phyloP scores from a whole-genome alignment of 164 flowering plant species.

The Euptelea pleiosperma region DNA sequence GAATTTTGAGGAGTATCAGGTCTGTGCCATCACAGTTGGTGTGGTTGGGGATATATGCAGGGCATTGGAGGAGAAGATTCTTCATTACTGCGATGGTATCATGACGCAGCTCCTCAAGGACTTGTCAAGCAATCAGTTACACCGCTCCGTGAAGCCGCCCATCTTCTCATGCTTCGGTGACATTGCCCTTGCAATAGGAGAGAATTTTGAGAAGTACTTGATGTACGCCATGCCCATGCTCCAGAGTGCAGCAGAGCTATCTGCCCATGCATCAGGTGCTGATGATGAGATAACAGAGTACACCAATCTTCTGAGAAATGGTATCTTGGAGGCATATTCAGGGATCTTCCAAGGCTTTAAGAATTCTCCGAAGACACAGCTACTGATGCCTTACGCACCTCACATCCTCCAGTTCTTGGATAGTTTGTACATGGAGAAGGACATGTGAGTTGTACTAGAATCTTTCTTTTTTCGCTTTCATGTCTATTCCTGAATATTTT shows the following conservation, averaged over 20 bases:
- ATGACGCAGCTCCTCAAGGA: slow-evolving; percentile 65
- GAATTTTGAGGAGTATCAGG: slow-evolving; percentile 71
- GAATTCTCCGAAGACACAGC: slow-evolving; percentile 62
- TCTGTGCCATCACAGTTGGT: slow-evolving; percentile 70
- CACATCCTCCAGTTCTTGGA: slow-evolving; percentile 68
- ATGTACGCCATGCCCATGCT: slow-evolving; percentile 71
- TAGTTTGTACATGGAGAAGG: slow-evolving; percentile 63
- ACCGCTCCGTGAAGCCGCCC: slow-evolving; percentile 71
- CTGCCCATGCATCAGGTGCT: slow-evolving; percentile 43
- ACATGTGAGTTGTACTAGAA: slow-evolving; percentile 45
- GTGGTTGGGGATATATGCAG: slow-evolving; percentile 70
- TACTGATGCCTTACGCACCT: slow-evolving; percentile 54
- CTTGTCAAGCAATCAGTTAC: slow-evolving; percentile 61
- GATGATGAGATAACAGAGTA: slow-evolving; percentile 63
- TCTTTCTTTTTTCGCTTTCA: background rate
- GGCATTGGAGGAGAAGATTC: slow-evolving; percentile 60
- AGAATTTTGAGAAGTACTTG: slow-evolving; percentile 60
- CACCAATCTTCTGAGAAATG: slow-evolving; percentile 63
- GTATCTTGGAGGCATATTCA: slow-evolving; percentile 74
- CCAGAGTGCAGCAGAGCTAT: slow-evolving; percentile 67
- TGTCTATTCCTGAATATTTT: background rate
- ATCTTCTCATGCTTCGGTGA: slow-evolving; percentile 76
- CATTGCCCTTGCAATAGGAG: slow-evolving; percentile 67
- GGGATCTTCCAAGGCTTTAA: slow-evolving; percentile 80
- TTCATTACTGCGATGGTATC: slow-evolving; percentile 68